These are phyloP conservation scores for Paraphoma chrysanthemicola DNA, from an alignment of 2,329 filamentous ascomycete genomes.

Conservation along the genomic window DNA sequence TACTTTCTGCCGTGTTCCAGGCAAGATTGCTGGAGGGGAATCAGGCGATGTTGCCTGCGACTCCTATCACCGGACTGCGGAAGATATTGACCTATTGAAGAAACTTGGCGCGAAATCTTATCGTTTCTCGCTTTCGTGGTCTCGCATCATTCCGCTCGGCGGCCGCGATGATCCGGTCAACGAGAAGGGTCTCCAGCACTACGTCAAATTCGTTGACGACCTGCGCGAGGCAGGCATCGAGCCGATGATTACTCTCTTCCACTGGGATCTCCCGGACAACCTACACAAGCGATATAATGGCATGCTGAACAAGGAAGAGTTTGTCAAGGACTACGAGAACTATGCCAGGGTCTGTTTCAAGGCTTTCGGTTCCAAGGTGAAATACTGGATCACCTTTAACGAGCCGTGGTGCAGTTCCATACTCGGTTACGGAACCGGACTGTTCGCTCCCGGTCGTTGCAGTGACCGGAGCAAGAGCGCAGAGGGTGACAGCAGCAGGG, in stretches of 20 bases:
- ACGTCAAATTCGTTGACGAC: conserved; percentile 79
- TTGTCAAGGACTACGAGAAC: conserved; percentile 79
- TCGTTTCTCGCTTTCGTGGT: conserved; percentile 85
- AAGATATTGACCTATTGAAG: conserved; percentile 81
- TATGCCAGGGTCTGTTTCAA: conserved; percentile 81
- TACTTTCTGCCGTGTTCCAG: conserved; percentile 79
- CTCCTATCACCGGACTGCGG: conserved; percentile 79
- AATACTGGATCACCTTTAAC: conserved; percentile 91
- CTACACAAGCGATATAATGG: conserved; percentile 84
- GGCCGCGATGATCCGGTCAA: conserved; percentile 84
- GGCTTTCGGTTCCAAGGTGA: conserved; percentile 74
- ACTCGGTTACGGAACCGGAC: conserved; percentile 78
- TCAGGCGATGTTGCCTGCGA: conserved; percentile 83
- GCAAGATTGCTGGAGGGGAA: conserved; percentile 81
- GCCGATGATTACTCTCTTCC: conserved; percentile 83
- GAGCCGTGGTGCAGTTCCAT: conserved; percentile 88
- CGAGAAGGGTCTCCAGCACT: conserved; percentile 77
- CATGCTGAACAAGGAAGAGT: conserved; percentile 80
- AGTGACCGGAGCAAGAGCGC: conserved; percentile 75
- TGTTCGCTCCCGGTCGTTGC: conserved; percentile 82
- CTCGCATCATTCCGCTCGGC: conserved; percentile 84
- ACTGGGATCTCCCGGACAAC: conserved; percentile 85
- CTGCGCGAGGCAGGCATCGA: conserved; percentile 77
- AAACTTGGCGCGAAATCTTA: conserved; percentile 75
- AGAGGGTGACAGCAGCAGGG: conserved; percentile 75